Evolutionary conservation across 345 rosid genomes (phyloP).

Genomic region (Euphorbia tirucalli): DNA sequence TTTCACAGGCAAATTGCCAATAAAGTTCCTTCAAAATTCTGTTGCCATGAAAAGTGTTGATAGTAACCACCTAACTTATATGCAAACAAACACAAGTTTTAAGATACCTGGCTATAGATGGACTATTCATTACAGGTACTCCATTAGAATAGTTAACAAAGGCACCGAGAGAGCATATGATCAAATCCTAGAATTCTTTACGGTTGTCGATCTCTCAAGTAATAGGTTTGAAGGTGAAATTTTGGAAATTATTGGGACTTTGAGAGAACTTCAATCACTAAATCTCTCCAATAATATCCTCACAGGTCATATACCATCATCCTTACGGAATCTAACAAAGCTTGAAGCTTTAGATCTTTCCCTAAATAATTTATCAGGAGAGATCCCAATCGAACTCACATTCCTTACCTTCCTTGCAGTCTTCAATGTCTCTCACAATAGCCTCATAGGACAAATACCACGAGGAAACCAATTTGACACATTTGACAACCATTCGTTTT

Average conservation of each 20-base stretch:
- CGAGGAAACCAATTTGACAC: too few species aligned
- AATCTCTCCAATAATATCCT: background rate
- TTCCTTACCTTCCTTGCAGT: too few species aligned
- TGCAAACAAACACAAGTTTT: background rate
- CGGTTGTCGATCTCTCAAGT: conserved; percentile 21
- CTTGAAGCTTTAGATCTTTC: too few species aligned
- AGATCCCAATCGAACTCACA: too few species aligned
- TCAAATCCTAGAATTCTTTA: conserved; percentile 2
- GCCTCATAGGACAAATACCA: too few species aligned
- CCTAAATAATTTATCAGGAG: too few species aligned
- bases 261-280: conserved; percentile 49
- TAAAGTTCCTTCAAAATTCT: too few species aligned
- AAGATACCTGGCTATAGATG: background rate
- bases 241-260: conserved; percentile 52
- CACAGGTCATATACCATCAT: background rate
- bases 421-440: too few species aligned
- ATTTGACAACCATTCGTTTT: too few species aligned
- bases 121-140: background rate
- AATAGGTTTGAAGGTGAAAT: conserved; percentile 57
- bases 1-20: background rate
- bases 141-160: conserved; percentile 4
- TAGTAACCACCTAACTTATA: background rate
- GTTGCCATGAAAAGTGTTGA: background rate
- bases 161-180: background rate
- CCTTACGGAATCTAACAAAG: background rate